A percentile compares a stretch with the other conserved stretches of the same genome.
Evolutionary conservation across 73 alveolate species (phyloP).

Genomic region (Stentor roeselii): DNA sequence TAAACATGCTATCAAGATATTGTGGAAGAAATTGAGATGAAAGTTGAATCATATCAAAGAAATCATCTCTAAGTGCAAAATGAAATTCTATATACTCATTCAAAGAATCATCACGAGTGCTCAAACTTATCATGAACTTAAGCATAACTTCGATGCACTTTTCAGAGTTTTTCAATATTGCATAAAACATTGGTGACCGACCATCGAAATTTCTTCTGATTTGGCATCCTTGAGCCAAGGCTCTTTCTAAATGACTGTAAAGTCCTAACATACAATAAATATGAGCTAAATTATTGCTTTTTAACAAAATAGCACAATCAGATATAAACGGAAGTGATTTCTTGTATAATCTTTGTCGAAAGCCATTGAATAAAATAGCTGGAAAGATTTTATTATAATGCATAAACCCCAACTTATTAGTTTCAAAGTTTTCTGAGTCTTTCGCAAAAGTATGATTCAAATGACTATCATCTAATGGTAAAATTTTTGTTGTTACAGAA

Average conservation of each 20-base stretch:
- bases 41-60: neutral
- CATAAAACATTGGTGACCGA: neutral
- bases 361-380: neutral
- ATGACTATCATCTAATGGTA: no score
- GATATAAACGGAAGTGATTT: neutral
- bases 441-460: no score
- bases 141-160: neutral
- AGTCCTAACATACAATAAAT: neutral
- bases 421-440: no score
- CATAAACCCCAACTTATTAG: no score
- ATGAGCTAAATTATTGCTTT: neutral
- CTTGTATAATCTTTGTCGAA: neutral
- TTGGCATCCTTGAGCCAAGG: neutral
- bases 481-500: no score
- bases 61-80: conserved; percentile 7
- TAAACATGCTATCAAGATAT: neutral
- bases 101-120: neutral
- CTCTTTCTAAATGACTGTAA: neutral
- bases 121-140: neutral
- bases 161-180: neutral
- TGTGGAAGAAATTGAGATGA: neutral
- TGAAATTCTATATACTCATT: neutral
- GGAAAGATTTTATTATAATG: neutral
- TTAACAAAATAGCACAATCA: neutral
- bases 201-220: neutral